Evolutionary conservation across 768 basidiomycete species (phyloP).

Genomic region (Lactifluus echinatus): DNA sequence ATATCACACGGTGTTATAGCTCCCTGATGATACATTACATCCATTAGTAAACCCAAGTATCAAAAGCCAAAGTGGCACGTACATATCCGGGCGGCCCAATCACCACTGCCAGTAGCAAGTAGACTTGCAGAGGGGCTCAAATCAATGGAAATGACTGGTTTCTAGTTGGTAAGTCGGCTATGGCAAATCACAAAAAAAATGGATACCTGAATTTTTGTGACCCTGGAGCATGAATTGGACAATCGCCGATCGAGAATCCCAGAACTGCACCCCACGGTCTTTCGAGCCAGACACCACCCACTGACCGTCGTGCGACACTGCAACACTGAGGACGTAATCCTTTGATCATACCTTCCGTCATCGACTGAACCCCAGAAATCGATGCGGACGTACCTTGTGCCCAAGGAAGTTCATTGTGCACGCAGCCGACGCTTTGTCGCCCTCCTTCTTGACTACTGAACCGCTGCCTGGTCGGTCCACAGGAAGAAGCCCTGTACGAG

Average conservation of each 20-base stretch:
- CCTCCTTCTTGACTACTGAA: constrained; percentile 35
- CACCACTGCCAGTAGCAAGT: constrained; percentile 63
- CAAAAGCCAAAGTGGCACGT: constrained; percentile 21
- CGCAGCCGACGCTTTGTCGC: constrained; percentile 37
- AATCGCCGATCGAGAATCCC: constrained; percentile 69
- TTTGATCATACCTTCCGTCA: constrained; percentile 23
- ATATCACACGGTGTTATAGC: constrained; percentile 22
- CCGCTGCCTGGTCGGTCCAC: constrained; percentile 16
- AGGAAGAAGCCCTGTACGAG: constrained; percentile 15
- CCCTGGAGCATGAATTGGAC: constrained; percentile 94
- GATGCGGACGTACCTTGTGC: constrained; percentile 53
- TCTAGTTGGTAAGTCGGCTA: neutral
- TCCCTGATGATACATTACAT: constrained; percentile 21
- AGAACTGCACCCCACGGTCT: constrained; percentile 93
- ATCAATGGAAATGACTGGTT: constrained; percentile 61
- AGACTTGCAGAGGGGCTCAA: constrained; percentile 51
- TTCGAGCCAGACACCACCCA: constrained; percentile 95
- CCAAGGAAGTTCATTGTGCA: constrained; percentile 84
- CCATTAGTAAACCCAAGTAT: neutral
- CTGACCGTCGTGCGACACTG: constrained; percentile 84
- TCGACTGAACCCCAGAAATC: neutral
- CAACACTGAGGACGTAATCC: constrained; percentile 69
- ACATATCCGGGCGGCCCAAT: constrained; percentile 68
- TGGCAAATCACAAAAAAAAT: neutral
- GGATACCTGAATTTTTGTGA: constrained; percentile 60